Evolutionary conservation across 1,284 basidiomycete genomes (phyloP), one percentile per base, ranked within the genome.

Genomic region (Fomes fomentarius): DNA sequence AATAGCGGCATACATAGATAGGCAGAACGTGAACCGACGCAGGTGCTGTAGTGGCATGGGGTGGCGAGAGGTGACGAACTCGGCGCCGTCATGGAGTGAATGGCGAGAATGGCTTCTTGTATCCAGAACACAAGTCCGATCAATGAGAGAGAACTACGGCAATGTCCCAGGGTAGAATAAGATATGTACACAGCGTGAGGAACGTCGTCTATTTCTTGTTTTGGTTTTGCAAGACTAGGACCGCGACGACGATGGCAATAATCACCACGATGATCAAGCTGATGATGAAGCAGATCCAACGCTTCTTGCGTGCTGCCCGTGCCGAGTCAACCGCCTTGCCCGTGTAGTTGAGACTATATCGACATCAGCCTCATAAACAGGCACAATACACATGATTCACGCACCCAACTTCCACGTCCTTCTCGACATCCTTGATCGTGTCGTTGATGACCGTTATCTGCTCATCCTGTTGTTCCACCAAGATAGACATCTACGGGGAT

Each of bases 401-500:
- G 61, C 70, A 94, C 94, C 92, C 93, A 47, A 79, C 76, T 75
- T 94, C 89, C 53, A 90, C 84, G 69, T 97, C 93, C 58, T 85
- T 84, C 71, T 91, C 86, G 6, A 91, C 91, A 14, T 74, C 75
- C 10, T 74, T 80, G 14, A 93, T 92, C 60, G 87, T 82, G 17
- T 82, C 76, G 71, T 96, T 88, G 65, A 97, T 89, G 52, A 81
- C 82, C 61, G 85, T 83, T 66, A 98, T 89, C 15, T 84, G 82
- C 61, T 96, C 94, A 61, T 94, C 91, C 73, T 97, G 94, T 72
- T 96, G 93, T 67, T 95, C 92, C 30, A 97, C 93, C 60, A 96
- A 80, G 66, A 96, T 87, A 62, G 87, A 86, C 86, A 94, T 93
- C 89, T 91, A 51, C n/a, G 17, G 60, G 52, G 17, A n/a, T 21